Evolutionary conservation across 306 rosid genomes (phyloP).

Genomic region (Corylus avellana): DNA sequence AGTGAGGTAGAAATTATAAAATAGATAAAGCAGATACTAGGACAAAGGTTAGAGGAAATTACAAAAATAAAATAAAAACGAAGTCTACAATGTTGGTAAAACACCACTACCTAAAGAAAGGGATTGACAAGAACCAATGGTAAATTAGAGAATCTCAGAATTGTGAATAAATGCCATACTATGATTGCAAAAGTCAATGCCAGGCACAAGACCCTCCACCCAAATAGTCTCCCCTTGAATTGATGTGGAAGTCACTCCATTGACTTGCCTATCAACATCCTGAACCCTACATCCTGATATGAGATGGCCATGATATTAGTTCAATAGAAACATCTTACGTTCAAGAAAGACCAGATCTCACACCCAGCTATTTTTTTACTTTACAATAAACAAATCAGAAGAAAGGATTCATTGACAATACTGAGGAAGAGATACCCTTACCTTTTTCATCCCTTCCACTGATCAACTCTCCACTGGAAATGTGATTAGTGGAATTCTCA

Average conservation of each 20-base stretch:
- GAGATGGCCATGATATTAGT: constrained; percentile 18
- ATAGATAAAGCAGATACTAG: not conserved
- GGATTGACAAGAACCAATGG: constrained; percentile 14
- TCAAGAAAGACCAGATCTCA: constrained; percentile 24
- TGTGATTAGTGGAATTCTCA: constrained; percentile 23
- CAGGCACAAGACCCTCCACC: constrained; percentile 99
- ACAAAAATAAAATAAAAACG: not conserved
- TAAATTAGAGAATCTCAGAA: constrained; percentile 20
- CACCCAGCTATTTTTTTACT: constrained; percentile 3
- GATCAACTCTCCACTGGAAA: constrained; percentile 23
- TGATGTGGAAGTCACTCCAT: constrained; percentile 39
- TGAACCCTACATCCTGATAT: constrained; percentile 51
- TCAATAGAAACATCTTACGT: constrained; percentile 8
- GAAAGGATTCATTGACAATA: not conserved
- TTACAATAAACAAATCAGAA: not conserved
- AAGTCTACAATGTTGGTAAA: not conserved
- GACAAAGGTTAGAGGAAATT: too few species aligned
- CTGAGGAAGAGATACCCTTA: constrained; percentile 18
- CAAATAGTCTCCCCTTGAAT: constrained; percentile 61
- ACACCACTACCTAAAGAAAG: constrained; percentile 8
- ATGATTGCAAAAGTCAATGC: constrained; percentile 94
- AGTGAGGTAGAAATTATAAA: not conserved
- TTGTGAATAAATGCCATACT: constrained; percentile 48
- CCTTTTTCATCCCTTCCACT: constrained; percentile 48
- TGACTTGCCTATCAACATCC: constrained; percentile 38